A percentile compares a stretch with the other conserved stretches of the same genome.
phyloP scores from a whole-genome alignment of 768 basidiomycete species.

The Agaricus blazei region DNA sequence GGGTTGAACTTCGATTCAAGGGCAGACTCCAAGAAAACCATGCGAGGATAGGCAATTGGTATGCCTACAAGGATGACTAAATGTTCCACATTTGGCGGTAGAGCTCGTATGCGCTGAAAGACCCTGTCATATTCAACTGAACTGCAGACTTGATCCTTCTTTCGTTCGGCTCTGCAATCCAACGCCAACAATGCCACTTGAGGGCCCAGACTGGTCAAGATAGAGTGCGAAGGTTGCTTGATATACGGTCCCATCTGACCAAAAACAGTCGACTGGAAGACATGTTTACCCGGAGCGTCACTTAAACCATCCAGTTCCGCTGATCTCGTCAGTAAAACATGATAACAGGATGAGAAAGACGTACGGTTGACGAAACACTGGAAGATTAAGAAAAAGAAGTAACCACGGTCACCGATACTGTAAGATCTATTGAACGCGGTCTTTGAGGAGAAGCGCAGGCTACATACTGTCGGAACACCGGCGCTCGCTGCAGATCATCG shows the following conservation, averaged over 20 bases:
- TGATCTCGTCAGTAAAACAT: slow-evolving; percentile 17
- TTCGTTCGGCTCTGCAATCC: slow-evolving; percentile 88
- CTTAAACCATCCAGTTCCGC: slow-evolving; percentile 73
- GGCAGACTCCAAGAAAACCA: slow-evolving; percentile 81
- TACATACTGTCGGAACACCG: slow-evolving; percentile 65
- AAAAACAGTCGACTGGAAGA: slow-evolving; percentile 67
- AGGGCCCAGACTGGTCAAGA: slow-evolving; percentile 77
- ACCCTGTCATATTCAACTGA: slow-evolving; percentile 64
- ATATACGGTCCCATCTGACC: slow-evolving; percentile 77
- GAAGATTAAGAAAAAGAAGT: slow-evolving; percentile 92
- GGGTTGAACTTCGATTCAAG: slow-evolving; percentile 85
- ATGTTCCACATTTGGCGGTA: slow-evolving; percentile 74
- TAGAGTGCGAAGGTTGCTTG: slow-evolving; percentile 77
- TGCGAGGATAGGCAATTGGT: slow-evolving; percentile 88
- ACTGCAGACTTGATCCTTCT: slow-evolving; percentile 77
- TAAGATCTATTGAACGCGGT: not conserved
- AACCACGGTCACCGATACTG: slow-evolving; percentile 80
- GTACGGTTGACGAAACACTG: slow-evolving; percentile 85
- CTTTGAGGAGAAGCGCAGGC: not conserved
- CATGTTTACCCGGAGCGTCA: slow-evolving; percentile 55
- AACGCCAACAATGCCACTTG: slow-evolving; percentile 68
- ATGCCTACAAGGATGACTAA: slow-evolving; percentile 76
- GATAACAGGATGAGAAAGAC: not conserved
- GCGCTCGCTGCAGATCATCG: slow-evolving; percentile 67
- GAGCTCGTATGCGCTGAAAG: slow-evolving; percentile 52